Conservation (phyloP, 768 basidiomycete species). For the Solioccasus polychromus region DNA sequence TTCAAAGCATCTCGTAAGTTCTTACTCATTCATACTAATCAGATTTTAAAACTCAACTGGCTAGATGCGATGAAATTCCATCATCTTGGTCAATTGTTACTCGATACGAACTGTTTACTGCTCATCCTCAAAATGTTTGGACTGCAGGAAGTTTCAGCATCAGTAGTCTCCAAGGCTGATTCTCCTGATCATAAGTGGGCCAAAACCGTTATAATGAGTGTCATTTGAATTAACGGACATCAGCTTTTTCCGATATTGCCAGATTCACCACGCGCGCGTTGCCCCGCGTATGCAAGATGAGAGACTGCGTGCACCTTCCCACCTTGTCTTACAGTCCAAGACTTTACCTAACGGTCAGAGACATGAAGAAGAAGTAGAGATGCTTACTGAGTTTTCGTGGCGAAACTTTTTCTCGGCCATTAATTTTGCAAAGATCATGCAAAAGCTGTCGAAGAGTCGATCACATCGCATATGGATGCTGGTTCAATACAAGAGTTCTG, state of each 20-base stretch:
- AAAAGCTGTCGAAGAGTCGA: constrained; percentile 93
- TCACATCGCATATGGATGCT: constrained; percentile 95
- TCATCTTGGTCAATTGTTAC: constrained; percentile 90
- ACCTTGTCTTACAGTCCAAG: constrained; percentile 53
- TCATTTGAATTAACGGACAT: constrained; percentile 6
- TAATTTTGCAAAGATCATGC: constrained; percentile 97
- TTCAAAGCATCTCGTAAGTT: constrained; percentile 95
- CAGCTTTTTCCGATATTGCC: constrained; percentile 97
- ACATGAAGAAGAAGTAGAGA: constrained; percentile 84
- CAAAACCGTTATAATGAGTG: not conserved
- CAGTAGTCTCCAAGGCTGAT: constrained; percentile 87
- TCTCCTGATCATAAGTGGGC: constrained; percentile 79
- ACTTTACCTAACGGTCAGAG: constrained; percentile 70
- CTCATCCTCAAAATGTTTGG: constrained; percentile 98
- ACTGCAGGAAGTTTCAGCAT: constrained; percentile 83
- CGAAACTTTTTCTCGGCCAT: constrained; percentile 96
- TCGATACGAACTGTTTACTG: constrained; percentile 93
- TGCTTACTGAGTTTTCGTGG: constrained; percentile 95
- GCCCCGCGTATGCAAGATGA: constrained; percentile 61
- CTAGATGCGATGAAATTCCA: constrained; percentile 98
- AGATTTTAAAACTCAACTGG: constrained; percentile 1
- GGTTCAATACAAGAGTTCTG: constrained; percentile 97
- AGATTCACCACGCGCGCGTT: constrained; percentile 69
- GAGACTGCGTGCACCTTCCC: constrained; percentile 58
- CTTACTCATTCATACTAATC: not conserved